Evolutionary conservation across 2,329 filamentous ascomycete species (phyloP), one percentile per base, ranked within the genome.

Genomic region (Colletotrichum sp.): DNA sequence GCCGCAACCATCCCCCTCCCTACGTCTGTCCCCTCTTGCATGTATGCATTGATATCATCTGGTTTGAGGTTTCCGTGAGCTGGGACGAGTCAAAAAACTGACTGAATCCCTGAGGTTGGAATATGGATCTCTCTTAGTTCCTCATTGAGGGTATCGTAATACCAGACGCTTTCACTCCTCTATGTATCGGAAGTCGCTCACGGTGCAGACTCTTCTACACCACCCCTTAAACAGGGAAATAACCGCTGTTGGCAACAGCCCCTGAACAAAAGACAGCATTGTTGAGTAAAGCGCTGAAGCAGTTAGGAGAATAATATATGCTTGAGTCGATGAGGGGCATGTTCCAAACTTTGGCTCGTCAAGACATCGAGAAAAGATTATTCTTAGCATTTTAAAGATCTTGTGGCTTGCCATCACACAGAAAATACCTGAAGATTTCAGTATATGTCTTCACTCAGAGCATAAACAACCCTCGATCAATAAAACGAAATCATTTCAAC

Each of bases 31-130:
- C 36, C 61, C 25, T 30, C 72, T 44, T 63, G 66, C 27, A 19
- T 44, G 36, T 44, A 44, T 19, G 36, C 36, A 44, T 44, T 44
- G 36, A 75, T 67, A 55, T 75, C 74, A 16, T 78, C 74, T 11
- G 71, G 36, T 61, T 30, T 64, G 2, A 78, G 34, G 32, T 78
- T 77, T 8, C 76, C 76, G 34, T 78, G 76, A 7, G 72, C 73
- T 28, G 72, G 68, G 30, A 77, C 65, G 44, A 76, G 28, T 3
- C 48, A 27, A 8, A 6, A 6, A 3, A 39, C 15, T 36, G 22
- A 48, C 19, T 13, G n/a, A 13, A n/a, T 11, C 5, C 44, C 11
- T 1, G 9, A n/a, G 5, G 44, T 48, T 22, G n/a, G n/a, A 5
- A 22, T 12, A 19, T n/a, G 19, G 39, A 48, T 48, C 9, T 48